Evolutionary conservation across 2,329 filamentous ascomycete species (phyloP).

Genomic region (Stylonectria norvegica): DNA sequence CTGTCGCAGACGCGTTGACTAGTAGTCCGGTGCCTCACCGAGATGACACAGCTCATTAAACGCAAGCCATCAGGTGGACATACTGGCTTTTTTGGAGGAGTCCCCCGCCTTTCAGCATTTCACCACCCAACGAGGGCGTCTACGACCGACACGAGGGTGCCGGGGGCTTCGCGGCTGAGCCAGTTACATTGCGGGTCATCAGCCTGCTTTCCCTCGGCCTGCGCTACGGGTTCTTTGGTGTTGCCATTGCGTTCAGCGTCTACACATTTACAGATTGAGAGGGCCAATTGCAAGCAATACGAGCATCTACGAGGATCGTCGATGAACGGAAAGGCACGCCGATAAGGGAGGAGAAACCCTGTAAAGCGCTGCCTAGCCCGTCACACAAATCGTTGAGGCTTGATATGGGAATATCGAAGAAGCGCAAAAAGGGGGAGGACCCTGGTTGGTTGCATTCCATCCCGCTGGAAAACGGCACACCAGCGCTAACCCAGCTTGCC

Average conservation of each 20-base stretch:
- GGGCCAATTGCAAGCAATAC: no score
- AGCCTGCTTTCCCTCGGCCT: conserved; percentile 8
- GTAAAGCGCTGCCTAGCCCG: neutral
- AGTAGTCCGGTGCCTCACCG: conserved; percentile 16
- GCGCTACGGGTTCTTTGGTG: neutral
- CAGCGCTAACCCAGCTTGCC: conserved; percentile 17
- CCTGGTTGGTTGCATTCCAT: conserved; percentile 15
- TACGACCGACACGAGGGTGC: conserved; percentile 13
- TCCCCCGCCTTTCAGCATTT: conserved; percentile 7
- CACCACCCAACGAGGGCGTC: conserved; percentile 14
- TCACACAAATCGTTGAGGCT: conserved; percentile 1
- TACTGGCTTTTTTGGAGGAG: conserved; percentile 10
- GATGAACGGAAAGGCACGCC: no score
- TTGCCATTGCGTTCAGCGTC: conserved; percentile 2
- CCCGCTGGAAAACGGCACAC: conserved; percentile 6
- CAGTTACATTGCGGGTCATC: neutral
- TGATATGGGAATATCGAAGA: conserved; percentile 3
- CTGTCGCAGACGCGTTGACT: conserved; percentile 8
- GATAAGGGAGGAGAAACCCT: neutral
- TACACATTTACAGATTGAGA: conserved; percentile 1
- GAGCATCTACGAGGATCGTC: no score
- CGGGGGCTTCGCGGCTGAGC: neutral
- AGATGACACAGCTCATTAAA: conserved; percentile 16
- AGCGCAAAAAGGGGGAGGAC: conserved; percentile 5
- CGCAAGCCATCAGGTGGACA: conserved; percentile 16